These are phyloP conservation scores for Colletotrichum abscissum DNA, from an alignment of 2,329 filamentous ascomycete species.

Conservation along the genomic window DNA sequence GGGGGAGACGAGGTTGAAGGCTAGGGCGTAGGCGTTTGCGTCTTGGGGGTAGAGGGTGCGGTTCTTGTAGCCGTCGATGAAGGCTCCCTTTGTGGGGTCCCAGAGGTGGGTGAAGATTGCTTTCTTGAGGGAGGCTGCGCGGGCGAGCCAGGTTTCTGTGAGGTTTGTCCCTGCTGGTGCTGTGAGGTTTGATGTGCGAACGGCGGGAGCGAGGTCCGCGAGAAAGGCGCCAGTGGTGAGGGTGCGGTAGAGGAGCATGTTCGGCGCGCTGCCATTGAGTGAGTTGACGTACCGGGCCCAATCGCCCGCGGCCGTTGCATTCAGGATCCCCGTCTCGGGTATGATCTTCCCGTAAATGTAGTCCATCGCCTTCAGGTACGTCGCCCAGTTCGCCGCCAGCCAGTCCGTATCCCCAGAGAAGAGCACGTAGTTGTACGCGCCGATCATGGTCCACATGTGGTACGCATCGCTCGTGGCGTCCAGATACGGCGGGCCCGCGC, in stretches of 20 bases:
- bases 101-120: slow-evolving; percentile 61
- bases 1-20: slow-evolving; percentile 56
- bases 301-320: slow-evolving; percentile 61
- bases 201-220: slow-evolving; percentile 52
- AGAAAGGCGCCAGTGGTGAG: slow-evolving; percentile 63
- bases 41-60: slow-evolving; percentile 69
- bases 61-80: slow-evolving; percentile 63
- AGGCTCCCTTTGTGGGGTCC: slow-evolving; percentile 59
- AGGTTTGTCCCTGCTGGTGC: slow-evolving; percentile 40
- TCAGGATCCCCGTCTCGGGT: slow-evolving; percentile 45
- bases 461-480: slow-evolving; percentile 47
- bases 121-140: slow-evolving; percentile 52
- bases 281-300: slow-evolving; percentile 62
- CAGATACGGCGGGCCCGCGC: slow-evolving; percentile 57
- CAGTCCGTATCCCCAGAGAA: slow-evolving; percentile 47
- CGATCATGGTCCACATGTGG: slow-evolving; percentile 59
- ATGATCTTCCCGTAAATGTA: slow-evolving; percentile 42
- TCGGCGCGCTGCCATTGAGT: slow-evolving; percentile 56
- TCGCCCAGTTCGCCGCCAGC: slow-evolving; percentile 43
- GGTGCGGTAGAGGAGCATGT: slow-evolving; percentile 66
- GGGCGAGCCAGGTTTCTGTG: slow-evolving; percentile 51
- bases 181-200: slow-evolving; percentile 44
- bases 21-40: slow-evolving; percentile 66
- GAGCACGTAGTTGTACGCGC: slow-evolving; percentile 66
- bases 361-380: slow-evolving; percentile 43